Base-by-base conservation (phyloP, 2,329 filamentous ascomycete species). In the Paracamarosporium sp. region DNA sequence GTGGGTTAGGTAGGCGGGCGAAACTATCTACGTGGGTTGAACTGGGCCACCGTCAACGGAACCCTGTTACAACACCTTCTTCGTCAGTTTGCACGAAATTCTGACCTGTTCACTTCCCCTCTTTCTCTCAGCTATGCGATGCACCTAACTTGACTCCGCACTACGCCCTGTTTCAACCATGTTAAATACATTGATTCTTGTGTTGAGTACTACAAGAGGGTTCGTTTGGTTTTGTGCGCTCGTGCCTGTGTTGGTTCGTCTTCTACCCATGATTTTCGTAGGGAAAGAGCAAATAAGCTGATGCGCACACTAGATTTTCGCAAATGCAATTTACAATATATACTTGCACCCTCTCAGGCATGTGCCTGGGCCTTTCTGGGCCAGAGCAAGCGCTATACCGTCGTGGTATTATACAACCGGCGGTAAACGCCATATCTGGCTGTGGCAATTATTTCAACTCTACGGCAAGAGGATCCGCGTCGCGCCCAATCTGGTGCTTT, bases 401-500 rank as follows among this genome's bases (percentile, higher is more conserved):
- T 36, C 40, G 13, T 46, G n/a, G 22, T 30, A 40, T 25, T 22
- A 47, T 17, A 24, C 44, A 11, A 17, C 25, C 17, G 17, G 15
- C 9, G 11, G 44, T 22, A 28, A 47, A 5, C 27, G 27, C 15
- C 44, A 47, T 35, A 12, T 47, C 6, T 47, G 44, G 44, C 17
- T 35, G 8, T 47, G 44, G 44, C 44, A 35, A n/a, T 35, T 33
- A 22, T 47, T 47, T n/a, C 44, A 47, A 12, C 13, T 47, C 3
- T 33, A 47, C 17, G 52, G 46, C 40, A 15, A 53, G 33, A 38
- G 44, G 40, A 17, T 62, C 28, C 60, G 60, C n/a, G 38, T 40
- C 4, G 45, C 48, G 9, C 56, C 56, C 15, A 57, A 62, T 38
- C 13, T 50, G 6, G 50, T 62, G 15, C 30, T 59, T 1, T 62